These are phyloP conservation scores for Tolypocladium inflatum DNA, from an alignment of 2,329 filamentous ascomycete species.

Conservation along the genomic window DNA sequence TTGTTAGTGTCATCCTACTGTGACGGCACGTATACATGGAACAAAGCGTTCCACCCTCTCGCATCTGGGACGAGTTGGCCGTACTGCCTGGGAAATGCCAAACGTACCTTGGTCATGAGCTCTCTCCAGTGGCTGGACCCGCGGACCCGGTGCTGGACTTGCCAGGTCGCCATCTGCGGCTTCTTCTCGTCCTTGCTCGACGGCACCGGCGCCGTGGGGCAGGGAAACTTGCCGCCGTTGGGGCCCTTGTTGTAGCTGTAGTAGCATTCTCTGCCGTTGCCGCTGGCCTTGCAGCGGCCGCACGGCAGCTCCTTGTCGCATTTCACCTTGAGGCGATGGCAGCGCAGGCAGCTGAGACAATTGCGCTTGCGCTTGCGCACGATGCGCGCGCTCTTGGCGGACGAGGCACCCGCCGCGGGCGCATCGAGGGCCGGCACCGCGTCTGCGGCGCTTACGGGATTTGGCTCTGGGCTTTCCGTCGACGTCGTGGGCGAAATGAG, in stretches of 20 bases:
- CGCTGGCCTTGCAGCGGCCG: constrained; percentile 22
- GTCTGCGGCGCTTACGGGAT: constrained; percentile 3
- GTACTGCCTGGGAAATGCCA: too few species aligned
- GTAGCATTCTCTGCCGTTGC: constrained; percentile 24
- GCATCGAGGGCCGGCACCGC: constrained; percentile 1
- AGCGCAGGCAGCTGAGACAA: constrained; percentile 24
- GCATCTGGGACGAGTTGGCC: too few species aligned
- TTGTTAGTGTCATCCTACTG: neutral
- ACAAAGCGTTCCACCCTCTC: too few species aligned
- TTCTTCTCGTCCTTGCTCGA: constrained; percentile 17
- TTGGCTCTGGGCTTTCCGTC: constrained; percentile 16
- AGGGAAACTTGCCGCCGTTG: constrained; percentile 24
- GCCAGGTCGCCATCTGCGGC: constrained; percentile 19
- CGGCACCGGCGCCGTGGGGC: constrained; percentile 14
- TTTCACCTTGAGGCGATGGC: constrained; percentile 27
- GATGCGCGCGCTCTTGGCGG: constrained; percentile 11
- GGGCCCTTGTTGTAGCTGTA: constrained; percentile 27
- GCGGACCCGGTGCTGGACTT: constrained; percentile 22
- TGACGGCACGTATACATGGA: neutral
- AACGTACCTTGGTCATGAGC: constrained; percentile 25
- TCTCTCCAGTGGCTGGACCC: constrained; percentile 26
- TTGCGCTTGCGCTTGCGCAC: constrained; percentile 25
- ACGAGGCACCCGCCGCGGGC: neutral
- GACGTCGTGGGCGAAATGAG: constrained; percentile 20
- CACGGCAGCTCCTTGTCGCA: constrained; percentile 27